Evolutionary conservation across 2,329 filamentous ascomycete genomes (phyloP), one percentile per base, ranked within the genome.

Genomic region (Aspergillus neotritici): DNA sequence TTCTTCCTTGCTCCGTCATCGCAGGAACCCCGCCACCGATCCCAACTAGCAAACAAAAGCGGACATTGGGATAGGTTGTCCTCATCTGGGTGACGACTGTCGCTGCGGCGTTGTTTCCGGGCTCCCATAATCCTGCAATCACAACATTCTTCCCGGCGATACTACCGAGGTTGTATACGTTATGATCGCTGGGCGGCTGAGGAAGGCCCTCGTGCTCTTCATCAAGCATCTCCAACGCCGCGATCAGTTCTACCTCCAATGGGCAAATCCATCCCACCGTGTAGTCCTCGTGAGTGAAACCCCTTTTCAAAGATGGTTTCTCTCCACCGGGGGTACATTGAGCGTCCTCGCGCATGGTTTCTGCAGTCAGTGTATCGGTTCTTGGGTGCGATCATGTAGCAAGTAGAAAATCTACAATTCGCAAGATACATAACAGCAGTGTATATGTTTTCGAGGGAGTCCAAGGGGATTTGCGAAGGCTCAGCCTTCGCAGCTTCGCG

Each of bases 151-250:
- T 53, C n/a, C 30, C 47, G 25, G 16, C 29, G 39, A 51, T 53
- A 11, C 47, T 50, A 16, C 50, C 49, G 13, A 53, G 46, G 7
- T 16, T 41, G 34, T 55, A 55, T 13, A 46, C 31, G 31, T 52
- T 52, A 2, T 38, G 31, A 30, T 55, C 54, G 3, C 29, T 37
- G 3, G 25, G 10, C 13, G 31, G 40, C 31, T 49, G 37, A 4
- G 51, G 35, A 14, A 52, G 44, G 37, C 4, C 11, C 16, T 39
- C 16, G 30, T 55, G 51, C 28, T 40, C 34, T 17, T 52, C 45
- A 31, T 55, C 51, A 21, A 55, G 28, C 47, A 55, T 53, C 32
- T 41, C 42, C 36, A 56, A 43, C 32, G 53, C 50, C 7, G 51
- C 50, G 5, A 47, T 53, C 17, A 50, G 50, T 42, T 56, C 56